Conservation (phyloP, 441 rosid species). For the Populus hybrid region DNA sequence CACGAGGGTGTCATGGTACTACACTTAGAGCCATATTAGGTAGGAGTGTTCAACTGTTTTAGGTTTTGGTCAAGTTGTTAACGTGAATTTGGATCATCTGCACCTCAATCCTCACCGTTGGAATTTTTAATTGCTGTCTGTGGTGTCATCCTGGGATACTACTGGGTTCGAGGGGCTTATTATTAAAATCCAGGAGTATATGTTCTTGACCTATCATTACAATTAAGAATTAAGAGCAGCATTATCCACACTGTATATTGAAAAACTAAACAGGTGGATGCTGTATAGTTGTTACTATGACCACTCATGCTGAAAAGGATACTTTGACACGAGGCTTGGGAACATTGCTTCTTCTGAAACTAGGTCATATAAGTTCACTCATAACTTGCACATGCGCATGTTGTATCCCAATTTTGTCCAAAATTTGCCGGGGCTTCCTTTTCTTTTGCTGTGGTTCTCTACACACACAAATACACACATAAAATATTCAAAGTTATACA, state of each 20-base stretch:
- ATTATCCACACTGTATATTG: background rate
- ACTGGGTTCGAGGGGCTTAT: background rate
- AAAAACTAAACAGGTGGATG: background rate
- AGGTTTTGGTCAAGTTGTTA: background rate
- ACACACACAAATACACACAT: background rate
- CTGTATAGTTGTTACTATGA: background rate
- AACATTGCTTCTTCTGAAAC: background rate
- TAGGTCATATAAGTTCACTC: background rate
- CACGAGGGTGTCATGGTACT: background rate
- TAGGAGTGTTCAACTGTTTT: background rate
- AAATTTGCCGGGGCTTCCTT: background rate
- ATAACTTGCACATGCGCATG: background rate
- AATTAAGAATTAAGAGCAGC: background rate
- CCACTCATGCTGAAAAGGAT: background rate
- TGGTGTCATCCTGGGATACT: background rate
- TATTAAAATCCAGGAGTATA: background rate
- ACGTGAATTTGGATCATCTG: background rate
- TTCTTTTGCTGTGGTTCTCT: background rate
- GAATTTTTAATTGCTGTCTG: background rate
- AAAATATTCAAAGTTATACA: background rate
- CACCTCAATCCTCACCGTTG: background rate
- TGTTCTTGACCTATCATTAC: background rate
- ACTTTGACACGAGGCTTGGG: background rate
- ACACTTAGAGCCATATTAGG: background rate
- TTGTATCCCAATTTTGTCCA: background rate